Percentiles rank a stretch among this genome's conserved stretches.
Conservation (phyloP, 495 filamentous ascomycete species). For the Letharia columbiana region DNA sequence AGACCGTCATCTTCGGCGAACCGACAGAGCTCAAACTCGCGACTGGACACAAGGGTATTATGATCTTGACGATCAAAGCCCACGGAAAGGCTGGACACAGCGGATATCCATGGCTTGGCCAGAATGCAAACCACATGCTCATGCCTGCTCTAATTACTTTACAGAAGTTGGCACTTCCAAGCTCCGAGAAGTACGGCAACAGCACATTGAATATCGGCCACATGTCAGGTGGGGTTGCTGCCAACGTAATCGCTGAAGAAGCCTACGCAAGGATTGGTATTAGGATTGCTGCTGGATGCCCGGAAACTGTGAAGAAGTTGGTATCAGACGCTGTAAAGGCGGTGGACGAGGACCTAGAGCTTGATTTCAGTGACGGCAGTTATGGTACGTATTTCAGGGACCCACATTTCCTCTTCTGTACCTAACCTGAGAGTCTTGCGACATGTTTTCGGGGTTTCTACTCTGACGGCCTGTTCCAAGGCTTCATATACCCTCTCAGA, state of each 20-base stretch:
- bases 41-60: constrained; percentile 80
- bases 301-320: constrained; percentile 43
- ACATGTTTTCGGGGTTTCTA: not conserved
- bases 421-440: not conserved
- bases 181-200: constrained; percentile 66
- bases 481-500: not conserved
- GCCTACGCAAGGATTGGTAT: constrained; percentile 60
- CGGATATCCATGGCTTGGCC: constrained; percentile 81
- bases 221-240: constrained; percentile 74
- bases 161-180: constrained; percentile 56
- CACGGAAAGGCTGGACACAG: constrained; percentile 75
- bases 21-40: constrained; percentile 83
- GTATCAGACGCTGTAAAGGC: constrained; percentile 52
- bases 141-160: constrained; percentile 57
- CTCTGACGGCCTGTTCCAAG: not conserved
- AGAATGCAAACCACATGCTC: constrained; percentile 67
- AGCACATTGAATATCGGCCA: constrained; percentile 80
- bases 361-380: constrained; percentile 46
- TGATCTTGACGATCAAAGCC: constrained; percentile 53
- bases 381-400: constrained; percentile 37
- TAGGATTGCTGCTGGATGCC: constrained; percentile 64
- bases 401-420: not conserved
- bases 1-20: constrained; percentile 79
- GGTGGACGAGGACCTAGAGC: constrained; percentile 49
- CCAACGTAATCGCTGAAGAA: constrained; percentile 72